Evolutionary conservation across 441 rosid species (phyloP), one percentile per base, ranked within the genome.

Genomic region (Melastoma candidum): DNA sequence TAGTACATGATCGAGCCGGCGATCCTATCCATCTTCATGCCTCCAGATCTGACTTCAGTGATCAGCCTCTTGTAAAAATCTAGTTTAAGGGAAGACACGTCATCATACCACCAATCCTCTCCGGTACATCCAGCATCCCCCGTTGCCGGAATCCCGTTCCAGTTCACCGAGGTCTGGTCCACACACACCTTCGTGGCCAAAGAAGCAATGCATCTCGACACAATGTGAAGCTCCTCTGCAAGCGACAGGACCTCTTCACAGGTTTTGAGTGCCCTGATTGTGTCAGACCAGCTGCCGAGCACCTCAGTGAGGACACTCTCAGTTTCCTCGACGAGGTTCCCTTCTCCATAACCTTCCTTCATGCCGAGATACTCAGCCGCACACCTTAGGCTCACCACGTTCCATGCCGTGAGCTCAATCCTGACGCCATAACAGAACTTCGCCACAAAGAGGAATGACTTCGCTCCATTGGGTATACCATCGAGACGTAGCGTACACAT

Each of bases 31-130:
- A 77, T 74, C 60, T 78, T 81, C 73, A 79, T 73, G 54, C 88
- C 90, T 49, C 73, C 64, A 12, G 83, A 71, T 53, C 63, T 64
- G 46, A 88, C 62, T 9, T 77, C 85, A 51, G 67, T 54, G 43
- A 92, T 79, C 46, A 92, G 74, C 67, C 86, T 84, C 67, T 71
- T 88, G 60, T 70, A 92, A 39, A 77, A 51, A 11, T 78, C 58
- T 22, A 88, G 56, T 6, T 76, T 61, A 9, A 85, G 90, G 59
- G 54, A 61, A 1, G 94, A 88, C 17, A 71, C 86, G 67, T 88
- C 98, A 44, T 79, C 83, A 12, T 76, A 83, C 98, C 98, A 92
- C 98, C 97, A 88, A 70, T 88, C 94, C 12, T 75, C 81, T 2
- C 72, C 76, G 4, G 72, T 47, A 3, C 69, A 47, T 11, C 56